Conservation (phyloP, 139 green algal species). For the Coelastrella sp. region DNA sequence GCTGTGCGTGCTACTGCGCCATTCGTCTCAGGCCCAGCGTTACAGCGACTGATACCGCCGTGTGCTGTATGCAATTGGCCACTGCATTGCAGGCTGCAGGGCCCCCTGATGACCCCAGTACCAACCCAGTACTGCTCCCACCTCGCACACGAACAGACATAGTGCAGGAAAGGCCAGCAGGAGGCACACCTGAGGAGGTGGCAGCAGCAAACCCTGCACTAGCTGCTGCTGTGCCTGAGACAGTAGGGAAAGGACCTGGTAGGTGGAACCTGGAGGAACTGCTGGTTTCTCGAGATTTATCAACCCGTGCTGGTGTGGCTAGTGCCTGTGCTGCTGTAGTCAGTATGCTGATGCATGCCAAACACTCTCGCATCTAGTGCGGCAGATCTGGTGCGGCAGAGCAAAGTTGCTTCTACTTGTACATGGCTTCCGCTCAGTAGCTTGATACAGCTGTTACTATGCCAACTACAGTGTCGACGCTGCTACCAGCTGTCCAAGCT, state of each 20-base stretch:
- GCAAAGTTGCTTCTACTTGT: too few species aligned
- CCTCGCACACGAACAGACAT: slow-evolving; percentile 24
- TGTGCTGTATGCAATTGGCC: neutral
- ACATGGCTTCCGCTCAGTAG: too few species aligned
- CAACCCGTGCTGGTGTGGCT: neutral
- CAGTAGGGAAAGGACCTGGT: neutral
- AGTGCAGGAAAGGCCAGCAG: slow-evolving; percentile 28
- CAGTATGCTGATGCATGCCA: too few species aligned
- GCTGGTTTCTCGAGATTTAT: neutral
- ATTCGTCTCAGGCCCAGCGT: too few species aligned
- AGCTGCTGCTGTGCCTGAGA: slow-evolving; percentile 30
- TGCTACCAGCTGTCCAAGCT: too few species aligned
- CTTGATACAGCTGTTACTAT: too few species aligned
- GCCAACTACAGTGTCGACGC: too few species aligned
- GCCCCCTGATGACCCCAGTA: neutral
- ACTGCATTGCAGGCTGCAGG: neutral
- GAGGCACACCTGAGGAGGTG: slow-evolving; percentile 21
- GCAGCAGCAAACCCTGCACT: slow-evolving; percentile 35
- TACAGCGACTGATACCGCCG: too few species aligned
- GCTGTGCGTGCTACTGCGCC: too few species aligned
- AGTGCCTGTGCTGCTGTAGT: too few species aligned
- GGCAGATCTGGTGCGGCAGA: too few species aligned
- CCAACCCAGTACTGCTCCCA: slow-evolving; percentile 29
- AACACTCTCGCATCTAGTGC: too few species aligned
- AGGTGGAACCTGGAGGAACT: neutral